Evolutionary conservation across 306 rosid species (phyloP).

Genomic region (Cicer cuneatum): DNA sequence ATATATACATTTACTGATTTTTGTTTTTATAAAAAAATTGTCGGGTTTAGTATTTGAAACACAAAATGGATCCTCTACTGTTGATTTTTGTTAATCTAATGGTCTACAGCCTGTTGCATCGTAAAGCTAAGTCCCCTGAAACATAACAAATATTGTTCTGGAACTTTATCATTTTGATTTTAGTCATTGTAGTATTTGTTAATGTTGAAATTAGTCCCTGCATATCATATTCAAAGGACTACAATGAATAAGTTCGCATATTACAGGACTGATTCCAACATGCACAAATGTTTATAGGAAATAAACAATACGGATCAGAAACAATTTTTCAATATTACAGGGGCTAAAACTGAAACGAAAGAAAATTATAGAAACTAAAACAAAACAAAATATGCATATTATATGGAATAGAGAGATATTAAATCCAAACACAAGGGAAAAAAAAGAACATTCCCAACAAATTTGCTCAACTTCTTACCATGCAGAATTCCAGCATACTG

Average conservation of each 20-base stretch:
- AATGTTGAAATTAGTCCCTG: not conserved
- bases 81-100: too few species aligned
- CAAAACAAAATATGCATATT: not conserved
- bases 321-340: not conserved
- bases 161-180: not conserved
- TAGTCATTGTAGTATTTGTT: not conserved
- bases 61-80: too few species aligned
- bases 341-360: not conserved
- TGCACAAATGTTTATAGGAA: not conserved
- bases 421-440: not conserved
- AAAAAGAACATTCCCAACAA: not conserved
- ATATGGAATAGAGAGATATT: not conserved
- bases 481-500: slow-evolving; percentile 89
- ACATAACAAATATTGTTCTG: too few species aligned
- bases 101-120: too few species aligned
- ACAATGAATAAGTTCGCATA: not conserved
- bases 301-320: too few species aligned
- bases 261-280: not conserved
- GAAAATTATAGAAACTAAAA: not conserved
- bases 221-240: not conserved
- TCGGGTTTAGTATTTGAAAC: too few species aligned
- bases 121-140: too few species aligned
- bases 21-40: too few species aligned
- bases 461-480: slow-evolving; percentile 55
- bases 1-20: not conserved